Conservation (phyloP, 495 filamentous ascomycete genomes). For the Aspergillus egyptiacus region DNA sequence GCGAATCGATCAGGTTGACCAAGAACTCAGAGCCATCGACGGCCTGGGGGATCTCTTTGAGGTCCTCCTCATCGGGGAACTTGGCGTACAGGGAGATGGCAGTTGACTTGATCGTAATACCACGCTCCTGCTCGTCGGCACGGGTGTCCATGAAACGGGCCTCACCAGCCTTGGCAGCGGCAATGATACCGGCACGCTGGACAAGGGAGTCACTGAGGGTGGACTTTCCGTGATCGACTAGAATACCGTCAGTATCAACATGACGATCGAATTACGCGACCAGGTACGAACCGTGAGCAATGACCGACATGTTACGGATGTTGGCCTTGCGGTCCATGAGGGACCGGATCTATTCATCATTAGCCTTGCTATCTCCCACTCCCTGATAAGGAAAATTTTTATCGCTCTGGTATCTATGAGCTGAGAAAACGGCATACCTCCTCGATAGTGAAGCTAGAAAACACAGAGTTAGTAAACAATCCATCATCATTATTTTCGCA, state of each 20-base stretch:
- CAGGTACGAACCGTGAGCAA: conserved; percentile 76
- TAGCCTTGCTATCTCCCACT: conserved; percentile 5
- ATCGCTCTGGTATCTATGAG: background rate
- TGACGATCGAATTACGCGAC: background rate
- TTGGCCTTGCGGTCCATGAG: conserved; percentile 98
- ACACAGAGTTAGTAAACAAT: conserved; percentile 23
- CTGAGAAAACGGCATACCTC: conserved; percentile 52
- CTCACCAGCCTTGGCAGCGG: conserved; percentile 93
- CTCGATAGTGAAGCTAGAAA: conserved; percentile 92
- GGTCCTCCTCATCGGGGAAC: conserved; percentile 73
- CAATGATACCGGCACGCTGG: conserved; percentile 99
- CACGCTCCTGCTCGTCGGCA: conserved; percentile 95
- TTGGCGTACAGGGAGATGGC: conserved; percentile 97
- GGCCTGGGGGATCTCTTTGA: conserved; percentile 91
- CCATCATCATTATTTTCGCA: background rate
- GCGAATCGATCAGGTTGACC: conserved; percentile 99
- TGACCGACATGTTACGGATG: conserved; percentile 99
- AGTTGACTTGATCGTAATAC: conserved; percentile 99
- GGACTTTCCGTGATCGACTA: conserved; percentile 99
- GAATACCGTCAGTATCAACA: conserved; percentile 6
- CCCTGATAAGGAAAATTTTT: background rate
- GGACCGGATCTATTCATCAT: conserved; percentile 60
- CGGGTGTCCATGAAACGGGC: conserved; percentile 95
- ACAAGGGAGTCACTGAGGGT: conserved; percentile 98
- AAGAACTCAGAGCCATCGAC: conserved; percentile 91